A percentile compares a stretch with the other conserved stretches of the same genome.
phyloP scores from a whole-genome alignment of 805 yeast genomes.

The Wickerhamomyces pijperi region DNA sequence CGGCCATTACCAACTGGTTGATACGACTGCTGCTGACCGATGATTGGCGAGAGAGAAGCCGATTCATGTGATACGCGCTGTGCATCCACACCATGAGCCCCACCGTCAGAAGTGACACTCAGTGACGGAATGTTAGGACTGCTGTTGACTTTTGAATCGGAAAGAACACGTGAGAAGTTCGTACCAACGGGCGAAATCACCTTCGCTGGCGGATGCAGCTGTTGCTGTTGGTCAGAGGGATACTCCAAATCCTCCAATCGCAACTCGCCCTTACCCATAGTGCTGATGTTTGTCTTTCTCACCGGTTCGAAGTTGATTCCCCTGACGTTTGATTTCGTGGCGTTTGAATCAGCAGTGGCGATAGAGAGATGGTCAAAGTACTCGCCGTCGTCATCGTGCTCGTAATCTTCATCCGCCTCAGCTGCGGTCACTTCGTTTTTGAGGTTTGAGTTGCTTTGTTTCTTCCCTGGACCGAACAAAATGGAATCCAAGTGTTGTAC shows the following conservation, averaged over 20 bases:
- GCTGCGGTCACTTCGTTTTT: not conserved
- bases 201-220: no score
- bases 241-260: constrained; percentile 24
- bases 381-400: constrained; percentile 2
- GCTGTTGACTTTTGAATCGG: no score
- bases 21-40: no score
- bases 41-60: no score
- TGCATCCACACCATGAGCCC: no score
- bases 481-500: constrained; percentile 26
- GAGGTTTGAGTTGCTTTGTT: not conserved
- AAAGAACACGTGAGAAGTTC: no score
- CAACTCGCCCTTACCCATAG: constrained; percentile 46
- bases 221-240: no score
- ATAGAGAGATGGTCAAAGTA: constrained; percentile 3
- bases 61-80: no score
- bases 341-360: not conserved
- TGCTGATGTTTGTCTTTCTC: constrained; percentile 34
- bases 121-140: not conserved
- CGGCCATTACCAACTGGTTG: no score
- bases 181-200: no score
- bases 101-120: no score
- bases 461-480: constrained; percentile 10
- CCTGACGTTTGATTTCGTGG: constrained; percentile 5
- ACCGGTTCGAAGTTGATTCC: constrained; percentile 32
- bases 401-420: not conserved